Evolutionary conservation across 2,329 filamentous ascomycete genomes (phyloP), one percentile per base, ranked within the genome.

Genomic region (Mycogone perniciosa): DNA sequence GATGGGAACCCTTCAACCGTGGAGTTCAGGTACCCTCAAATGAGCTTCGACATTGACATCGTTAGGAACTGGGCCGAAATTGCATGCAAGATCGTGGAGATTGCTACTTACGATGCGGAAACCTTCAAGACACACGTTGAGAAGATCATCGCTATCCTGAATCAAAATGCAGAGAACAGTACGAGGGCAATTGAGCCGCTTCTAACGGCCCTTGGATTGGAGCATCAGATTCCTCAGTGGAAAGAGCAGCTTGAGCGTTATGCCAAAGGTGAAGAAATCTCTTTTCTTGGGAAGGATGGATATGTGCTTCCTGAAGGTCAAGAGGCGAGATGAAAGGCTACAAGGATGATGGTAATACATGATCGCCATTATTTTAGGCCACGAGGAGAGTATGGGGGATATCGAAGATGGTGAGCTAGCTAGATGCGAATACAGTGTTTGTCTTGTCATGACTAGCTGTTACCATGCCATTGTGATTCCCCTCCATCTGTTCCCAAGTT

Each of bases 11-110:
- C 51, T 4, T 52, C 56, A 5, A 64, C 62, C 0, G 31, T 62
- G 2, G 61, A 62, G 43, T 63, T 64, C 31, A 52, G 57, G 0
- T 60, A 64, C 6, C 49, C 60, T 1, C 61, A 61, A n/a, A 59
- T 59, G 57, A 60, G 54, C 8, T 64, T 64, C 37, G 56, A 62
- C 27, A 45, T 50, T 4, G 42, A 11, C 6, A 54, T 61, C 6
- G 38, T 64, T 2, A 47, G 48, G 1, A 57, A 56, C 35, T 64
- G 62, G 62, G 43, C 43, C 0, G 55, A 60, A 9, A 29, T 64
- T 7, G 44, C 55, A 1, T 42, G 51, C 2, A 45, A 48, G 1
- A 50, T 63, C 8, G 52, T 56, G 0, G 31, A 55, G 2, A 40
- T 64, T 31, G 60, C 58, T 0, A 54, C 51, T 7, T 31, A 52